These are phyloP conservation scores for Aspergillus sclerotiicarbonarius DNA, from an alignment of 495 filamentous ascomycete genomes.

Conservation along the genomic window DNA sequence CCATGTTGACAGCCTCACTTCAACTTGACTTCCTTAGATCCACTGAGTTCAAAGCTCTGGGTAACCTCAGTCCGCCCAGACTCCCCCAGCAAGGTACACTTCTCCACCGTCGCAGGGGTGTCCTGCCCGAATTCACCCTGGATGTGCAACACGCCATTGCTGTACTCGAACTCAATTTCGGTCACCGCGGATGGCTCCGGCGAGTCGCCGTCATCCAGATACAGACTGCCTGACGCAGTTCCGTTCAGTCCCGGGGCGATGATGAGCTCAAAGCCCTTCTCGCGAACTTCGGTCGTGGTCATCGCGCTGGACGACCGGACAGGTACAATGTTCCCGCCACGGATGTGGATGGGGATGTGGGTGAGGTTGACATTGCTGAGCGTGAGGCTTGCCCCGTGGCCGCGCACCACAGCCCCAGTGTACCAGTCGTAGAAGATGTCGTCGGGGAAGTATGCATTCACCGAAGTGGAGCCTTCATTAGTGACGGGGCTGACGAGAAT, in stretches of 20 bases:
- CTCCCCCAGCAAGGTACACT: slow-evolving; percentile 55
- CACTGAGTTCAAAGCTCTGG: slow-evolving; percentile 25
- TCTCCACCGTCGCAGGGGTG: slow-evolving; percentile 48
- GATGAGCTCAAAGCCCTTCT: slow-evolving; percentile 66
- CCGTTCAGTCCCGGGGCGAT: slow-evolving; percentile 57
- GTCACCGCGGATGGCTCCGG: slow-evolving; percentile 48
- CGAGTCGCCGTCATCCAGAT: slow-evolving; percentile 62
- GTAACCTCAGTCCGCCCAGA: slow-evolving; percentile 15
- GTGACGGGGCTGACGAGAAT: slow-evolving; percentile 74
- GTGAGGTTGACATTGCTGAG: slow-evolving; percentile 56
- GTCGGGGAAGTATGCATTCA: slow-evolving; percentile 70
- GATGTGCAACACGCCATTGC: slow-evolving; percentile 45
- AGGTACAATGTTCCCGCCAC: slow-evolving; percentile 69
- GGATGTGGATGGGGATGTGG: slow-evolving; percentile 70
- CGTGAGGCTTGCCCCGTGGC: slow-evolving; percentile 52
- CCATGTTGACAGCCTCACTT: neutral
- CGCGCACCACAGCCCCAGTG: slow-evolving; percentile 56
- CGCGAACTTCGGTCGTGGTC: slow-evolving; percentile 68
- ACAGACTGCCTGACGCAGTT: slow-evolving; percentile 51
- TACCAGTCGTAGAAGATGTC: slow-evolving; percentile 79
- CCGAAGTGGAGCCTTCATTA: slow-evolving; percentile 58
- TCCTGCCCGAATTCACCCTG: slow-evolving; percentile 54
- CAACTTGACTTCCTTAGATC: slow-evolving; percentile 22
- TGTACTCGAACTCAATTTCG: slow-evolving; percentile 54
- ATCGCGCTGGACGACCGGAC: slow-evolving; percentile 58